A percentile compares a stretch with the other conserved stretches of the same genome.
Evolutionary conservation across 805 yeast genomes (phyloP).

Genomic region (Lipomyces orientalis): DNA sequence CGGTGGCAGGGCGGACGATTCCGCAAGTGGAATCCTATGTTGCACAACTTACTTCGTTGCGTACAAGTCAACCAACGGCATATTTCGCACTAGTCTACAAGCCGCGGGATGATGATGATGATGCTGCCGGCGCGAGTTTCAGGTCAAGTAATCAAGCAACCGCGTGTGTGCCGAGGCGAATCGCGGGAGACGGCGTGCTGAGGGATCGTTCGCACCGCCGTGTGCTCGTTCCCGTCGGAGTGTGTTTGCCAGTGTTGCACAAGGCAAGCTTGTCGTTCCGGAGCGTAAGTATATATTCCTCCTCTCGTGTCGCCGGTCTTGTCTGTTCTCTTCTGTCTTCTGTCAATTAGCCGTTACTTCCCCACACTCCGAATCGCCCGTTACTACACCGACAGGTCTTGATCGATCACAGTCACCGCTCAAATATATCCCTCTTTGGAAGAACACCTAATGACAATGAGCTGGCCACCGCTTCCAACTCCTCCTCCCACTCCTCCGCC

Average conservation of each 20-base stretch:
- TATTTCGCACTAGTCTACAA: too few relatives aligned
- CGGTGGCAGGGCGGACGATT: too few relatives aligned
- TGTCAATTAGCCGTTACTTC: not conserved
- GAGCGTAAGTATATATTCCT: not conserved
- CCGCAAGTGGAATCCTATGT: too few relatives aligned
- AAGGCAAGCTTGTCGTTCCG: not conserved
- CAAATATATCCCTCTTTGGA: not conserved
- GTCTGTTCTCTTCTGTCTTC: not conserved
- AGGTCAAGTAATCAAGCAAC: too few relatives aligned
- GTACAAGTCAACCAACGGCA: too few relatives aligned
- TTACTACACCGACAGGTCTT: not conserved
- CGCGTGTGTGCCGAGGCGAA: not conserved
- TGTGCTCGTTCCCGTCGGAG: too few relatives aligned
- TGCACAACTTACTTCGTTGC: too few relatives aligned
- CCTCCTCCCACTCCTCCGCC: conserved; percentile 3
- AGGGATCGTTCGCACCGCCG: too few relatives aligned
- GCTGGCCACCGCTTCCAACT: not conserved
- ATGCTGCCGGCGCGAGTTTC: too few relatives aligned
- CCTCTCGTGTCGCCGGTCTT: not conserved
- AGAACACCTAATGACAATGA: not conserved
- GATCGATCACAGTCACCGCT: not conserved
- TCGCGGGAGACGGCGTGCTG: too few relatives aligned
- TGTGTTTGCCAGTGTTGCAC: not conserved
- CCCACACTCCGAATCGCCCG: not conserved
- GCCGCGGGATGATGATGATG: too few relatives aligned